A percentile compares a stretch with the other conserved stretches of the same genome.
Evolutionary conservation across 352 stramenopile genomes (phyloP).

Genomic region (Ophiocytium majus): DNA sequence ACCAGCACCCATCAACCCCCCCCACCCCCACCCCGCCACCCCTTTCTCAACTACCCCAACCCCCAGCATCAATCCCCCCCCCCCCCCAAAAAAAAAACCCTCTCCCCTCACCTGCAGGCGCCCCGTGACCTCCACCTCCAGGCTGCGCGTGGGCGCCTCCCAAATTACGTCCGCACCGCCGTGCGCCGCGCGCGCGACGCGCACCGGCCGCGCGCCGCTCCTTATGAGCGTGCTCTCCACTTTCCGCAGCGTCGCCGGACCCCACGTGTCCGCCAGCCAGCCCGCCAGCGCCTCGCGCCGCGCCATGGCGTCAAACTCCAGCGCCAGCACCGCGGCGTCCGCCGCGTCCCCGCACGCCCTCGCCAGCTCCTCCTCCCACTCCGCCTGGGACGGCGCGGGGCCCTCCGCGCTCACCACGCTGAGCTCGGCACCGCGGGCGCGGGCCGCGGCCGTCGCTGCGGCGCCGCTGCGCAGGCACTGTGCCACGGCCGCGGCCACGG

Average conservation of each 20-base stretch:
- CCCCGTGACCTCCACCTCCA: conserved; percentile 38
- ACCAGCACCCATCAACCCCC: too few relatives aligned
- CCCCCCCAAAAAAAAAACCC: too few relatives aligned
- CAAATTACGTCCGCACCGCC: conserved; percentile 42
- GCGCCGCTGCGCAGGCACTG: conserved; percentile 25
- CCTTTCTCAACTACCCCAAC: too few relatives aligned
- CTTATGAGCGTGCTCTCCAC: conserved; percentile 39
- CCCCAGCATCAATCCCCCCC: too few relatives aligned
- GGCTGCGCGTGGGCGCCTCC: conserved; percentile 45
- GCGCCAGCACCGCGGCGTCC: conserved; percentile 36
- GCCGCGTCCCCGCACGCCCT: neutral
- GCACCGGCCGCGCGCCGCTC: conserved; percentile 42
- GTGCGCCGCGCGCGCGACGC: neutral
- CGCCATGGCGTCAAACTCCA: conserved; percentile 46
- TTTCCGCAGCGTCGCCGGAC: conserved; percentile 40
- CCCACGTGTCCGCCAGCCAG: conserved; percentile 46
- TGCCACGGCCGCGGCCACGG: conserved; percentile 37
- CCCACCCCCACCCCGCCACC: too few relatives aligned
- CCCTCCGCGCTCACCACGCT: conserved; percentile 52
- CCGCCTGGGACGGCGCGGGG: conserved; percentile 41
- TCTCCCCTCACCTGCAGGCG: conserved; percentile 40
- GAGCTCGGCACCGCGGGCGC: conserved; percentile 33
- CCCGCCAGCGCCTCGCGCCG: conserved; percentile 30
- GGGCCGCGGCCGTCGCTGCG: conserved; percentile 1
- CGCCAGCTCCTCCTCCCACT: conserved; percentile 43